Percentiles rank a stretch among this genome's conserved stretches.
These are phyloP conservation scores for Irpex lacteus DNA, from an alignment of 1,284 basidiomycete genomes.

Conservation along the genomic window DNA sequence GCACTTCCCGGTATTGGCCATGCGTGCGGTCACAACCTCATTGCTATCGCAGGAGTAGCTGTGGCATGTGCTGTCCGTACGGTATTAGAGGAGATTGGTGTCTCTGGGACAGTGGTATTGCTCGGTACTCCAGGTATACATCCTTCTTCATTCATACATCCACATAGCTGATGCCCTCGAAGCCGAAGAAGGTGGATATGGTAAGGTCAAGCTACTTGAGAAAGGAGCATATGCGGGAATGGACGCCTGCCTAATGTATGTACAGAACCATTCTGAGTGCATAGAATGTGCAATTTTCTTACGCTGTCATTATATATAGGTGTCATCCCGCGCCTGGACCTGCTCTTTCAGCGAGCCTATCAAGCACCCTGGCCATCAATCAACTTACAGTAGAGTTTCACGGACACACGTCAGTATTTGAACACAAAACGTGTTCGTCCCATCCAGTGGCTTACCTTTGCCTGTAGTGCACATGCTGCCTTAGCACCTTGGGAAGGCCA, in stretches of 20 bases:
- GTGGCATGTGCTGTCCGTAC: constrained; percentile 71
- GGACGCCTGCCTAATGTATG: constrained; percentile 77
- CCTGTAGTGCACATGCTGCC: constrained; percentile 83
- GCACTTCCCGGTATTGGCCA: constrained; percentile 65
- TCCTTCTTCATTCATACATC: neutral
- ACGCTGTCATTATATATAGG: too few relatives aligned
- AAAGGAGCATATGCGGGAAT: constrained; percentile 73
- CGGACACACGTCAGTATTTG: constrained; percentile 54
- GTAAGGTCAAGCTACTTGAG: constrained; percentile 78
- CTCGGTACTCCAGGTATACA: constrained; percentile 79
- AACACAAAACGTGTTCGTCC: too few relatives aligned
- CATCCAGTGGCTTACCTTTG: too few relatives aligned
- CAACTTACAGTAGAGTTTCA: constrained; percentile 60
- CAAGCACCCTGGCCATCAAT: constrained; percentile 57
- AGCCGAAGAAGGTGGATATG: constrained; percentile 81
- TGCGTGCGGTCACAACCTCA: constrained; percentile 87
- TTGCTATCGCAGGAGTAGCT: constrained; percentile 79
- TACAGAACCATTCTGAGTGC: too few relatives aligned
- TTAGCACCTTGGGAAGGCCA: constrained; percentile 80
- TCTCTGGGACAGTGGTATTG: constrained; percentile 73
- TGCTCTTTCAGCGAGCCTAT: constrained; percentile 45
- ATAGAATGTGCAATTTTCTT: too few relatives aligned
- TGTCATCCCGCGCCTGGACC: constrained; percentile 64
- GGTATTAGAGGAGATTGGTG: constrained; percentile 50
- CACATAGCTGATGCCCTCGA: neutral